Conservation (phyloP, 805 yeast species). For the Blastobotrys parvus region DNA sequence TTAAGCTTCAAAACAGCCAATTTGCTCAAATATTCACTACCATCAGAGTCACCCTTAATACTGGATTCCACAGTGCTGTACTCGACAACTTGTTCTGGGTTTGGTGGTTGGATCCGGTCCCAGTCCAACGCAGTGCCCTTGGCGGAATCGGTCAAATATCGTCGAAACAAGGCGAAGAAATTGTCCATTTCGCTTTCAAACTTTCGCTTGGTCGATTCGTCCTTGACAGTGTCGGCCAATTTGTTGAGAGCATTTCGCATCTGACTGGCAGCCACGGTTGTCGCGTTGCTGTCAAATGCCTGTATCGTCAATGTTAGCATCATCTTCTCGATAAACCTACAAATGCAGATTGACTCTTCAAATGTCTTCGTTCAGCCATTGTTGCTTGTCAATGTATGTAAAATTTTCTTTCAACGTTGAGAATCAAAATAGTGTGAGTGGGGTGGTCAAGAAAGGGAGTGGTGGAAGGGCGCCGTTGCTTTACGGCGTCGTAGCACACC, state of each 20-base stretch:
- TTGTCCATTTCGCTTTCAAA: conserved; percentile 93
- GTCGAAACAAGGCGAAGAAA: conserved; percentile 85
- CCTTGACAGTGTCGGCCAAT: conserved; percentile 73
- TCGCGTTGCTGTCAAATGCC: conserved; percentile 91
- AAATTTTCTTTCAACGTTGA: neutral
- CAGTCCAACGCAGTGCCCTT: conserved; percentile 78
- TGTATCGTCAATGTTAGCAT: conserved; percentile 27
- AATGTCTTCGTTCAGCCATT: conserved; percentile 43
- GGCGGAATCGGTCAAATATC: conserved; percentile 85
- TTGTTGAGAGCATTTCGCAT: conserved; percentile 94
- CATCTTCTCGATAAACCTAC: conserved; percentile 37
- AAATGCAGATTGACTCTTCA: conserved; percentile 62
- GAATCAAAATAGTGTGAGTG: neutral
- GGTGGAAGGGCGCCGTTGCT: too few species aligned
- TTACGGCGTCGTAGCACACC: too few species aligned
- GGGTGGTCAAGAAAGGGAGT: too few species aligned
- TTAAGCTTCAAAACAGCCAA: conserved; percentile 93
- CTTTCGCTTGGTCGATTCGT: conserved; percentile 32
- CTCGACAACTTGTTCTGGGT: conserved; percentile 79
- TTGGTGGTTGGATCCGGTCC: conserved; percentile 93
- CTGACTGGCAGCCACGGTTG: conserved; percentile 92
- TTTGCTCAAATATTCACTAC: conserved; percentile 52
- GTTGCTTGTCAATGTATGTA: neutral
- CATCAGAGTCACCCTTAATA: conserved; percentile 19
- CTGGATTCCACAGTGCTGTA: conserved; percentile 52